Base-by-base conservation (phyloP, 371 early-diverging fungal species). In the Syncephalastrum sp. region DNA sequence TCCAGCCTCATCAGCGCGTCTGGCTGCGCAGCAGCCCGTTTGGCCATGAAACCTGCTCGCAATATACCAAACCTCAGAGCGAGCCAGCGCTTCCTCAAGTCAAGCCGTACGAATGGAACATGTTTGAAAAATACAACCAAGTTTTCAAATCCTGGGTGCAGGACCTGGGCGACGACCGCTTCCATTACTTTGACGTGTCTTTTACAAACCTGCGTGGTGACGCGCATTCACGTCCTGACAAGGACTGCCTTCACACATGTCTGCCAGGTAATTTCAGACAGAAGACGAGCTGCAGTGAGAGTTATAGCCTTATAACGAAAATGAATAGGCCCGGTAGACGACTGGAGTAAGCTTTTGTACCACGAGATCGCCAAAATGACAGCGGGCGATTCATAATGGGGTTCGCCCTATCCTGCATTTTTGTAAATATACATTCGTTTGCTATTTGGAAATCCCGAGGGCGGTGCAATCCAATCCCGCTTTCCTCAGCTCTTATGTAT, bases 81-180 rank as follows among this genome's bases (percentile, higher is more conserved):
- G 17, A 24, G 1, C n/a, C 45, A 3, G 54, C 47, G 10, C 49
- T 43, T 12, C 47, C 54, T 10, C 47, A 41, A 21, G 45, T 54
- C 1, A 55, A 51, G 23, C 72, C 72, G 3, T 72, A 72, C 24
- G 72, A 75, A 54, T 75, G 76, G 76, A 68, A 75, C 41, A 65
- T 75, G 63, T 64, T 75, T 41, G 63, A 63, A 29, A 49, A 53
- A 13, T 72, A 70, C 59, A 68, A 70, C 53, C 27, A 48, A 21
- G 57, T 66, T n/a, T 69, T 66, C 68, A 67, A 67, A 58, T 48
- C 67, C 4, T 53, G 63, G 60, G 53, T 74, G 33, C 41, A 56
- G 17, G 33, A 61, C 21, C 61, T 59, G 23, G 49, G 63, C 4
- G 70, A 74, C 54, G 47, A 47, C 0, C 64, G 74, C 0, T 70